These are phyloP conservation scores for Penicillium janthinellum DNA, from an alignment of 2,329 filamentous ascomycete species.

Conservation along the genomic window DNA sequence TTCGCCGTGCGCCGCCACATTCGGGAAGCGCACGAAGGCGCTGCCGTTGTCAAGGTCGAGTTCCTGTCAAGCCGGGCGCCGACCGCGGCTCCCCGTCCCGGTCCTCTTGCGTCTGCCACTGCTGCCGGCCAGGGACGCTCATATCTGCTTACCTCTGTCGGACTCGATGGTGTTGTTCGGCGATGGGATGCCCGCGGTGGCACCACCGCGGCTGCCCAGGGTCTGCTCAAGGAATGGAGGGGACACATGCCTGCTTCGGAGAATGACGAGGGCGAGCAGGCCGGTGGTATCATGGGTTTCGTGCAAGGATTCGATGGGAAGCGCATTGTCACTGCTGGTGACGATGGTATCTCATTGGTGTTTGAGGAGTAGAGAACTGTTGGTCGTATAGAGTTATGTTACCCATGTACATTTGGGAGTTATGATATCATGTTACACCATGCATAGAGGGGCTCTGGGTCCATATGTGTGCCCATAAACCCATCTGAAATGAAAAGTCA, in stretches of 20 bases:
- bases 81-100: slow-evolving; percentile 29
- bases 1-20: slow-evolving; percentile 87
- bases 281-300: slow-evolving; percentile 83
- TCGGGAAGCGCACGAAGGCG: slow-evolving; percentile 79
- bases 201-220: slow-evolving; percentile 66
- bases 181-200: slow-evolving; percentile 81
- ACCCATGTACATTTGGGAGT: slow-evolving; percentile 13
- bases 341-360: slow-evolving; percentile 63
- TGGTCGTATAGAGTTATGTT: slow-evolving; percentile 7
- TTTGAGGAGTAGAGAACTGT: slow-evolving; percentile 41
- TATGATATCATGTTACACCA: slow-evolving; percentile 30
- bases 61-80: slow-evolving; percentile 63
- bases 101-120: slow-evolving; percentile 27
- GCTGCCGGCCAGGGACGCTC: slow-evolving; percentile 50
- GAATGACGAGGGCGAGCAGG: slow-evolving; percentile 70
- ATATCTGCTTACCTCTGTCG: slow-evolving; percentile 78
- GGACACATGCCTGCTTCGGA: slow-evolving; percentile 63
- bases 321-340: slow-evolving; percentile 83
- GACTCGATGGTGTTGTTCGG: slow-evolving; percentile 87
- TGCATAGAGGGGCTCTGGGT: slow-evolving; percentile 4
- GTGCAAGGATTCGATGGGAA: slow-evolving; percentile 76
- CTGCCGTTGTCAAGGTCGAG: slow-evolving; percentile 88
- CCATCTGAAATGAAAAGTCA: slow-evolving; percentile 1
- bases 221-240: slow-evolving; percentile 82
- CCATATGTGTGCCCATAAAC: neutral